These are phyloP conservation scores for Ophiostoma himal-ulmi DNA, from an alignment of 2,329 filamentous ascomycete genomes.

Conservation along the genomic window DNA sequence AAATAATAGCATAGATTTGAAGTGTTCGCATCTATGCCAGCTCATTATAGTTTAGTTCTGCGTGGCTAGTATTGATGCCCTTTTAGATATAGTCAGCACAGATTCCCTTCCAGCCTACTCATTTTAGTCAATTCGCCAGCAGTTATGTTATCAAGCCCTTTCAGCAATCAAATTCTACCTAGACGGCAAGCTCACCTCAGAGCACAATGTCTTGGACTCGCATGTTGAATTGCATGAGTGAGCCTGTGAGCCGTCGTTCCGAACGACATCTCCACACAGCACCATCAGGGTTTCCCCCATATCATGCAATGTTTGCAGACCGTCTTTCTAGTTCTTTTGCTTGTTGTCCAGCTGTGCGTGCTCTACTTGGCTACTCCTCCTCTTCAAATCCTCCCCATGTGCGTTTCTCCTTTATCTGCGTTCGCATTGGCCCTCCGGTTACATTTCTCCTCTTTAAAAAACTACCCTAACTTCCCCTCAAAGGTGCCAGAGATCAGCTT, in stretches of 20 bases:
- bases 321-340: background rate
- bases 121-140: no score
- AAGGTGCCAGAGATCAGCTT: background rate
- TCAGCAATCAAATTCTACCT: background rate
- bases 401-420: background rate
- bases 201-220: background rate
- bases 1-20: background rate
- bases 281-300: background rate
- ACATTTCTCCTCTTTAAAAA: background rate
- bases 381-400: background rate
- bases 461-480: background rate
- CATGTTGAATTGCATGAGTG: background rate
- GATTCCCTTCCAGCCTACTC: background rate
- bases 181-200: background rate
- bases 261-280: background rate
- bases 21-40: background rate
- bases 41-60: background rate
- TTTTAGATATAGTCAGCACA: background rate
- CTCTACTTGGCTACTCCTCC: background rate
- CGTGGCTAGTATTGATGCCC: background rate
- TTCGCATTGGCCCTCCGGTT: background rate
- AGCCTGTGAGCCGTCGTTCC: constrained; percentile 3
- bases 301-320: background rate
- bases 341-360: background rate
- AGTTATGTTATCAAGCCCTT: no score